Evolutionary conservation across 192 early-diverging fungal genomes (phyloP).

Genomic region (Podila epicladia): DNA sequence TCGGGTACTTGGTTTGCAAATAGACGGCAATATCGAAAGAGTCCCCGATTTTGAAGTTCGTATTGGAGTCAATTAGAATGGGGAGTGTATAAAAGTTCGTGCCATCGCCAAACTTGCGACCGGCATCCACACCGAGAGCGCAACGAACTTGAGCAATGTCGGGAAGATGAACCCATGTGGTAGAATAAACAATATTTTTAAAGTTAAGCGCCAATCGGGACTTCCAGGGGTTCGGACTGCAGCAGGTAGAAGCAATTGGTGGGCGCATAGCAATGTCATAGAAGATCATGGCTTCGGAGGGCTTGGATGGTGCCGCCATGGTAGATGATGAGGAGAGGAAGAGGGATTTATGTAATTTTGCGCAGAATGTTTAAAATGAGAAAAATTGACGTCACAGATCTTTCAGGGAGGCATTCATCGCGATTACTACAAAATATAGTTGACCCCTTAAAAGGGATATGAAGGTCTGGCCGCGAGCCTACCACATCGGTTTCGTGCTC

Average conservation of each 20-base stretch:
- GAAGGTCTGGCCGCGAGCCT: too few species aligned
- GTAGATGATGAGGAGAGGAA: not conserved
- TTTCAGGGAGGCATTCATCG: too few species aligned
- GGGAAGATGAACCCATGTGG: conserved; percentile 3
- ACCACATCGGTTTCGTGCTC: too few species aligned
- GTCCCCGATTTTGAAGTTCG: not conserved
- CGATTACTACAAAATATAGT: too few species aligned
- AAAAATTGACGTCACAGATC: too few species aligned
- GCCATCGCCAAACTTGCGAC: conserved; percentile 3
- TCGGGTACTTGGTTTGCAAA: not conserved
- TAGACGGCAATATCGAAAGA: not conserved
- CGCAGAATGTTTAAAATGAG: too few species aligned
- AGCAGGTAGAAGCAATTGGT: not conserved
- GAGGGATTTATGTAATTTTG: too few species aligned
- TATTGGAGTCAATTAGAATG: not conserved
- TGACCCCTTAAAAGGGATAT: too few species aligned
- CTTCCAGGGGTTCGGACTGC: not conserved
- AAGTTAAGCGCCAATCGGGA: conserved; percentile 4
- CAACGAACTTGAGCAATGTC: conserved; percentile 1
- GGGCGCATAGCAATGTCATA: conserved; percentile 2
- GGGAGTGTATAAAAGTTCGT: conserved; percentile 4
- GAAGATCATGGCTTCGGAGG: conserved; percentile 8
- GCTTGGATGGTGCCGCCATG: conserved; percentile 6
- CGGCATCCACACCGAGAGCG: not conserved
- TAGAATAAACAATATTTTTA: conserved; percentile 5